These are phyloP conservation scores for Jamesozyma rosinii DNA, from an alignment of 805 yeast species.

Conservation along the genomic window DNA sequence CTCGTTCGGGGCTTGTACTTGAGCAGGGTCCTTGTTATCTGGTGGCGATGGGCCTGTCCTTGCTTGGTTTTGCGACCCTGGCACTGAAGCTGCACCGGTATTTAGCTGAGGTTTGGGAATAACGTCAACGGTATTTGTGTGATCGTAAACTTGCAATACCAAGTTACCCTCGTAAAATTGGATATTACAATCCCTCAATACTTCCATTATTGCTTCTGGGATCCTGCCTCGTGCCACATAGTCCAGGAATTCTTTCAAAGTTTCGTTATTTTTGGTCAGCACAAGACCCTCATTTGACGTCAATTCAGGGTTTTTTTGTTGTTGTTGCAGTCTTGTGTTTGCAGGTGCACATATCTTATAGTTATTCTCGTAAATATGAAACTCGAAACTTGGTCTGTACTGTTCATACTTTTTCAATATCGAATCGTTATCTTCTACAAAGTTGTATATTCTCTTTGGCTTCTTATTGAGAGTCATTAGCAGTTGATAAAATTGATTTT, in stretches of 20 bases:
- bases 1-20: no score
- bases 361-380: conserved; percentile 87
- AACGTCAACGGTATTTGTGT: conserved; percentile 42
- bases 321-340: conserved; percentile 27
- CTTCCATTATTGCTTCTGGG: conserved; percentile 84
- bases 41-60: neutral
- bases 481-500: conserved; percentile 34
- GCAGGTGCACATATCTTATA: conserved; percentile 78
- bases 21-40: neutral
- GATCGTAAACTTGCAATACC: conserved; percentile 79
- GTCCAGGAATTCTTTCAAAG: conserved; percentile 69
- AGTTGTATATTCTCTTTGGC: conserved; percentile 43
- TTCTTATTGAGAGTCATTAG: conserved; percentile 29
- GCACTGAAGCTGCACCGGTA: neutral
- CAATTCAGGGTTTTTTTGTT: conserved; percentile 30
- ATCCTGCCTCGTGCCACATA: conserved; percentile 74
- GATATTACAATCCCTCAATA: conserved; percentile 76
- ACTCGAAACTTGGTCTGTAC: conserved; percentile 71
- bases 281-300: conserved; percentile 58
- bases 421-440: conserved; percentile 63
- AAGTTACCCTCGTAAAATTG: conserved; percentile 84
- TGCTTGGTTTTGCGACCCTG: neutral
- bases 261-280: conserved; percentile 61
- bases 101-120: conserved; percentile 8
- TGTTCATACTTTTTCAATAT: conserved; percentile 68